These are phyloP conservation scores for Massariosphaeria phaeospora DNA, from an alignment of 495 filamentous ascomycete species.

Conservation along the genomic window DNA sequence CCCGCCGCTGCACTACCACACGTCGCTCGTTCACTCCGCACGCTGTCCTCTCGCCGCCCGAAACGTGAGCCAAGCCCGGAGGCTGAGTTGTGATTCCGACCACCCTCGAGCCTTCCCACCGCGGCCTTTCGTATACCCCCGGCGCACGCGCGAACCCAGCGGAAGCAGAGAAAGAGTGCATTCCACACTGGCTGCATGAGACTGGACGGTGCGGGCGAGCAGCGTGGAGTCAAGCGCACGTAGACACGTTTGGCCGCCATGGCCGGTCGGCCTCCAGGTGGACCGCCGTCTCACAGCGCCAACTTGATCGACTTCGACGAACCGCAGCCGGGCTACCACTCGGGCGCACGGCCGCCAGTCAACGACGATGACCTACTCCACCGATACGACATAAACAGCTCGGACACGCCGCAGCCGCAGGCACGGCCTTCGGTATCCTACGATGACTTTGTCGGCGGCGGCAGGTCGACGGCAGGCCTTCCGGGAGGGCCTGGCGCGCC, in stretches of 20 bases:
- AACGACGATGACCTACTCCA: slow-evolving; percentile 73
- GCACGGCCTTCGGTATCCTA: slow-evolving; percentile 81
- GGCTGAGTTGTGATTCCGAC: slow-evolving; percentile 18
- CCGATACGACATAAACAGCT: slow-evolving; percentile 62
- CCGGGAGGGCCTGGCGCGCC: slow-evolving; percentile 49
- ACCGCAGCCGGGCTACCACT: slow-evolving; percentile 63
- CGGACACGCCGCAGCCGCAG: slow-evolving; percentile 51
- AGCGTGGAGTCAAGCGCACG: slow-evolving; percentile 14
- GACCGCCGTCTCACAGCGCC: slow-evolving; percentile 49
- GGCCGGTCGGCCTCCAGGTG: slow-evolving; percentile 66
- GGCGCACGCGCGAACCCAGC: not conserved
- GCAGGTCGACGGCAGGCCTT: slow-evolving; percentile 45
- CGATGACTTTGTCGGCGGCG: slow-evolving; percentile 82
- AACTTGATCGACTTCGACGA: slow-evolving; percentile 71
- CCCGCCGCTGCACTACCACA: no score
- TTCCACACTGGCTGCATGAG: slow-evolving; percentile 20
- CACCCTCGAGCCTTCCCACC: not conserved
- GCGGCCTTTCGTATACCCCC: slow-evolving; percentile 1
- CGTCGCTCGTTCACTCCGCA: no score
- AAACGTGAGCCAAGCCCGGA: slow-evolving; percentile 29
- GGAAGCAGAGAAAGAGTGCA: not conserved
- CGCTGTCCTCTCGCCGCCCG: not conserved
- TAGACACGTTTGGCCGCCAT: slow-evolving; percentile 40
- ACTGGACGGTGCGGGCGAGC: slow-evolving; percentile 9
- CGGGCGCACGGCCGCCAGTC: slow-evolving; percentile 63